phyloP scores from a whole-genome alignment of 177 flowering plant genomes.

The Vitis hybrid region DNA sequence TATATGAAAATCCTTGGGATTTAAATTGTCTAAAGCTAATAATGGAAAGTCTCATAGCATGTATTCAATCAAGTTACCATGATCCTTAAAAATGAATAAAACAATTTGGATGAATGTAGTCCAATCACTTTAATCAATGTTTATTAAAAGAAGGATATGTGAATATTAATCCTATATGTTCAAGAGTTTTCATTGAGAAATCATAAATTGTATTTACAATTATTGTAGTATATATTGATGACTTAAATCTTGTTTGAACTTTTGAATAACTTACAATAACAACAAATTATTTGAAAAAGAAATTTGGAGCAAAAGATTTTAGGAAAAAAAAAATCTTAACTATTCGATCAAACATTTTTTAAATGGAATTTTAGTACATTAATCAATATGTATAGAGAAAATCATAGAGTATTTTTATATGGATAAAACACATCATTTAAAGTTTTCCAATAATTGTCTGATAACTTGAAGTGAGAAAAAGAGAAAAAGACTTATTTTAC shows the following conservation, averaged over 20 bases:
- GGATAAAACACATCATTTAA: too few species aligned
- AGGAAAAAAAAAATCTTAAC: conserved; percentile 8
- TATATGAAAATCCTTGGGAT: conserved; percentile 16
- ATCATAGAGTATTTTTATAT: too few species aligned
- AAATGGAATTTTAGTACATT: conserved; percentile 4
- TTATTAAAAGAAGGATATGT: conserved; percentile 4
- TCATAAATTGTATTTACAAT: not conserved
- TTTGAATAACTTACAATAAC: not conserved
- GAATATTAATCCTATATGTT: conserved; percentile 3
- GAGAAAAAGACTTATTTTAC: too few species aligned
- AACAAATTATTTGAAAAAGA: not conserved
- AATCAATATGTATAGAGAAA: conserved; percentile 3
- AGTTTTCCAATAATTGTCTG: too few species aligned
- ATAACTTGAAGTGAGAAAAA: not conserved
- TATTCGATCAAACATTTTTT: not conserved
- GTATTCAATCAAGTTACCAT: conserved; percentile 9
- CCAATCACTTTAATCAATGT: conserved; percentile 15
- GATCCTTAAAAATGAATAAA: conserved; percentile 5
- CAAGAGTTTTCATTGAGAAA: conserved; percentile 14
- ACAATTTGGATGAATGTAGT: conserved; percentile 13
- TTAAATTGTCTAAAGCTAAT: conserved; percentile 4
- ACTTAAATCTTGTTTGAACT: conserved; percentile 9
- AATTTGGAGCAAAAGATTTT: conserved; percentile 10
- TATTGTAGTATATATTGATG: not conserved
- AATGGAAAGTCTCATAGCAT: not conserved